Percentiles rank a stretch among this genome's conserved stretches.
phyloP scores from a whole-genome alignment of 2,329 filamentous ascomycete genomes.

The Curvularia verruculosa region DNA sequence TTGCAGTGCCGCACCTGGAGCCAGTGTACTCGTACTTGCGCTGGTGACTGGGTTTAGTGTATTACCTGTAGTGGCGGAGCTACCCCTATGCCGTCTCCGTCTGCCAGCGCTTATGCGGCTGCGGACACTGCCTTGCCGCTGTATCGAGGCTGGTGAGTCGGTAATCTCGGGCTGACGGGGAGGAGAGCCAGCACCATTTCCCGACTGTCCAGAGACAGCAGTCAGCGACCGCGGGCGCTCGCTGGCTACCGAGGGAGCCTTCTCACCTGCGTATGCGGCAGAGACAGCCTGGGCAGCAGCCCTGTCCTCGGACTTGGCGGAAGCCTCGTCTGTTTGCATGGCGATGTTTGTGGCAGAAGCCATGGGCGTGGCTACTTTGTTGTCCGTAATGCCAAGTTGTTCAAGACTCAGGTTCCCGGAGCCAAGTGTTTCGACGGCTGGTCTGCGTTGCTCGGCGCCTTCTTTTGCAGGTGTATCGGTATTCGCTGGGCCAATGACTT shows the following conservation, averaged over 20 bases:
- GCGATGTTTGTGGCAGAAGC: constrained; percentile 64
- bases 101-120: constrained; percentile 59
- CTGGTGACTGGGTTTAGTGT: constrained; percentile 75
- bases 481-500: constrained; percentile 49
- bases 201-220: constrained; percentile 41
- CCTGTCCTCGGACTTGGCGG: constrained; percentile 64
- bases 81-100: constrained; percentile 77
- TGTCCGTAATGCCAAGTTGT: constrained; percentile 80
- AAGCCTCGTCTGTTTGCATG: constrained; percentile 57
- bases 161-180: constrained; percentile 72
- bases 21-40: constrained; percentile 72
- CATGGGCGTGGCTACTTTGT: constrained; percentile 62
- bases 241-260: constrained; percentile 39
- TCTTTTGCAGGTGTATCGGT: constrained; percentile 27
- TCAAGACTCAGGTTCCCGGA: constrained; percentile 87
- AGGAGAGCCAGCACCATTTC: constrained; percentile 47
- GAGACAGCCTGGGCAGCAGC: constrained; percentile 66
- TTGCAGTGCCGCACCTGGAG: constrained; percentile 64
- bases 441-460: constrained; percentile 58
- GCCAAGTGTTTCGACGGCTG: constrained; percentile 86
- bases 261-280: constrained; percentile 62
- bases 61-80: constrained; percentile 69
- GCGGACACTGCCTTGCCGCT: constrained; percentile 59
- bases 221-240: constrained; percentile 51
- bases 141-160: constrained; percentile 61